Conservation (phyloP, 2,329 filamentous ascomycete genomes). For the Fusarium bulbicola region DNA sequence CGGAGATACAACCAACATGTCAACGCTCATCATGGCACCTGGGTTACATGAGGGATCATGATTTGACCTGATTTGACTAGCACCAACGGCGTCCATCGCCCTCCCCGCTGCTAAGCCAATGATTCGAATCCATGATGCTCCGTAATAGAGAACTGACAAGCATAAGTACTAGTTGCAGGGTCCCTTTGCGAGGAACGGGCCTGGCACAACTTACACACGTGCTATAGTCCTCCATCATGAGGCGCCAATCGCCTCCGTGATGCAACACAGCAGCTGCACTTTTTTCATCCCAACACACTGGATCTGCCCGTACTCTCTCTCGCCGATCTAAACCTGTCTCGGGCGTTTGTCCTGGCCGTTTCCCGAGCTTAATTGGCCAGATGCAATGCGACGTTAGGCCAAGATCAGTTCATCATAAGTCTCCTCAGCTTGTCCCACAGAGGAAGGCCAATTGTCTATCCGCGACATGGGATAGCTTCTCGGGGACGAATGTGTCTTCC, state of each 20-base stretch:
- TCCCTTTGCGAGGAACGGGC: slow-evolving; percentile 20
- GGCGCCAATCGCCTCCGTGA: slow-evolving; percentile 25
- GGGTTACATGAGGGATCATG: slow-evolving; percentile 20
- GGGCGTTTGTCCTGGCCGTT: slow-evolving; percentile 17
- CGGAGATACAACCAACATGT: slow-evolving; percentile 7
- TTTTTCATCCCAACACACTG: slow-evolving; percentile 33
- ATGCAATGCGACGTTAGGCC: slow-evolving; percentile 17
- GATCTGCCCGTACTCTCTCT: slow-evolving; percentile 25
- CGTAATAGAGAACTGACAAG: slow-evolving; percentile 10
- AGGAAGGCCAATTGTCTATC: slow-evolving; percentile 33
- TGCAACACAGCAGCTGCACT: slow-evolving; percentile 16
- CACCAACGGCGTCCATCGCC: slow-evolving; percentile 4
- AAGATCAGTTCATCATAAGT: slow-evolving; percentile 29
- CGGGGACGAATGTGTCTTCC: slow-evolving; percentile 23
- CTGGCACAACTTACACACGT: slow-evolving; percentile 35
- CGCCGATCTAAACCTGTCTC: slow-evolving; percentile 33
- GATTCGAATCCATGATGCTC: background rate
- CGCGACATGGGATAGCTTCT: slow-evolving; percentile 20
- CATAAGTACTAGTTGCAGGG: slow-evolving; percentile 17
- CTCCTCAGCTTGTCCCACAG: slow-evolving; percentile 34
- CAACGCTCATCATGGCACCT: slow-evolving; percentile 27
- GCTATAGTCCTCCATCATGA: slow-evolving; percentile 33
- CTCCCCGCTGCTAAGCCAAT: background rate
- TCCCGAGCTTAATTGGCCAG: slow-evolving; percentile 28
- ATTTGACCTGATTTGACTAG: slow-evolving; percentile 27